Evolutionary conservation across 345 rosid genomes (phyloP).

Genomic region (Brassica incana): DNA sequence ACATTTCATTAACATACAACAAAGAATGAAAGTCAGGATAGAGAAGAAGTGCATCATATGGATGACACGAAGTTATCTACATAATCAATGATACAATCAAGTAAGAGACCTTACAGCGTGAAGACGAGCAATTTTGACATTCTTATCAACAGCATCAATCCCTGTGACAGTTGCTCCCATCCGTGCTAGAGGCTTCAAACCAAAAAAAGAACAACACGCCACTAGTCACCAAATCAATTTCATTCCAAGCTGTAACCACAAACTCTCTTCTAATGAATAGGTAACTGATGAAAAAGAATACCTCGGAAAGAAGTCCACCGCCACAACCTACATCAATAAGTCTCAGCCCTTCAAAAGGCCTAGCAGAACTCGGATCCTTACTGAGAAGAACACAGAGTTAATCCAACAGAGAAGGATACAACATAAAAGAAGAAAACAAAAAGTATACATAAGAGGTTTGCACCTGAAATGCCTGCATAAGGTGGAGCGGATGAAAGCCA

Average conservation of each 20-base stretch:
- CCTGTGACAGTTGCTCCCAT: conserved; percentile 97
- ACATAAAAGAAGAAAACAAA: background rate
- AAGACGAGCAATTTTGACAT: conserved; percentile 81
- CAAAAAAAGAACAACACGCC: conserved; percentile 31
- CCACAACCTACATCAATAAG: conserved; percentile 90
- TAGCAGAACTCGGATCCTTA: conserved; percentile 66
- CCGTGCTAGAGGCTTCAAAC: conserved; percentile 86
- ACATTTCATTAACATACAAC: conserved; percentile 25
- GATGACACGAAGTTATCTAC: background rate
- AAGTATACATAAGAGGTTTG: background rate
- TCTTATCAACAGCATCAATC: conserved; percentile 90
- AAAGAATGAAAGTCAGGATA: background rate
- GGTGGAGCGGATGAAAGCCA: conserved; percentile 90
- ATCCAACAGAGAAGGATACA: background rate
- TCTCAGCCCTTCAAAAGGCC: conserved; percentile 83
- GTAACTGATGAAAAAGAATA: conserved; percentile 23
- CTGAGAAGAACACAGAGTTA: conserved; percentile 42
- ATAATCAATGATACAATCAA: conserved; percentile 2
- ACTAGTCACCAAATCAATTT: conserved; percentile 6
- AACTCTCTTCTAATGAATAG: background rate
- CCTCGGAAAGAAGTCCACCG: conserved; percentile 97
- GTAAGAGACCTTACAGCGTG: conserved; percentile 73
- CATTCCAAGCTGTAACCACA: background rate
- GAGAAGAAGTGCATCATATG: background rate
- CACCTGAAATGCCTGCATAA: conserved; percentile 87